Percentiles rank a stretch among this genome's conserved stretches.
Conservation (phyloP, 2,329 filamentous ascomycete species). For the Ophiostoma ips region DNA sequence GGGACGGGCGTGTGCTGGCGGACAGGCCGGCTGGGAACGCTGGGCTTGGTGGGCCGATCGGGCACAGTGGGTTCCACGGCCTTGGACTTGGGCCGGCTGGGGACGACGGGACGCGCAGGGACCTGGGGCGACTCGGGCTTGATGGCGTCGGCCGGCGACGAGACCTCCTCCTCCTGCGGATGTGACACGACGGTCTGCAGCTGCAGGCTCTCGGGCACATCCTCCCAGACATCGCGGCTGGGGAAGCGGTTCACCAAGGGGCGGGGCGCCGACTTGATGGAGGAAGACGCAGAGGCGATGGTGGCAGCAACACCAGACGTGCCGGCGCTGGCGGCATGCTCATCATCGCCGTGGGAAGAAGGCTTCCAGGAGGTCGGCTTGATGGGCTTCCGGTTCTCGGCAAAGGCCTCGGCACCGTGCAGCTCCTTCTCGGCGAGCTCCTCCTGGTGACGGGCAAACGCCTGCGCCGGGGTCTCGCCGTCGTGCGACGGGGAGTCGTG, state of each 20-base stretch:
- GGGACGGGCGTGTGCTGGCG: constrained; percentile 36
- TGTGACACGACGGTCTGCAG: constrained; percentile 60
- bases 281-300: neutral
- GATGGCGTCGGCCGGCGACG: constrained; percentile 25
- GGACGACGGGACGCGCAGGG: constrained; percentile 36
- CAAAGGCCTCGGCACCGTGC: constrained; percentile 9
- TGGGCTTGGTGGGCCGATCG: constrained; percentile 21
- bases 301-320: constrained; percentile 9
- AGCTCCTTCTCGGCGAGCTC: constrained; percentile 41
- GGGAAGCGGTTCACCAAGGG: constrained; percentile 49
- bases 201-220: constrained; percentile 69
- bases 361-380: constrained; percentile 20
- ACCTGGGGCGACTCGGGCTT: constrained; percentile 42
- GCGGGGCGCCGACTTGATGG: neutral
- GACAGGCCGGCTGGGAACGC: constrained; percentile 40
- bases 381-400: constrained; percentile 29
- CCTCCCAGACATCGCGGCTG: constrained; percentile 89
- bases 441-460: constrained; percentile 53
- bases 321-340: neutral
- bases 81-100: constrained; percentile 37
- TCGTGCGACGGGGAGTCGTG: constrained; percentile 24
- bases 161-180: constrained; percentile 36
- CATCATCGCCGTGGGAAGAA: neutral
- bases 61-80: neutral
- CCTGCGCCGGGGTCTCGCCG: constrained; percentile 44